Conservation (phyloP, 163 green algal genomes). For the Volvox carteri region DNA sequence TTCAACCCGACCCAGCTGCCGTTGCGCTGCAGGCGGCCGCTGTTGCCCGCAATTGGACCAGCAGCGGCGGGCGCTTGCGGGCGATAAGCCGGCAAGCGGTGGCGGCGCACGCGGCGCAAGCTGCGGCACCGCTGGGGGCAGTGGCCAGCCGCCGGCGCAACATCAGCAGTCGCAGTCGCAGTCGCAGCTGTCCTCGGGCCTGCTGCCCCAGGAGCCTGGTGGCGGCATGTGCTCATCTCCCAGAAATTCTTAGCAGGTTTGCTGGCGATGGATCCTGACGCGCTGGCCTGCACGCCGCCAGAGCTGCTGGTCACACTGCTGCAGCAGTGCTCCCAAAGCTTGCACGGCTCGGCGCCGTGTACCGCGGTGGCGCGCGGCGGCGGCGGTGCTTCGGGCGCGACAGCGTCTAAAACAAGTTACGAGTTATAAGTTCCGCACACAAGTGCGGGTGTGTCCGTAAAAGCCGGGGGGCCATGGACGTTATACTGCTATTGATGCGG, state of each 20-base stretch:
- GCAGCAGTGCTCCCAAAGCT: slow-evolving; percentile 54
- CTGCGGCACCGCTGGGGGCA: neutral
- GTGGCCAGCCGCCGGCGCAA: neutral
- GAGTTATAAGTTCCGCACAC: too few relatives aligned
- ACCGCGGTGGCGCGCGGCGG: too few relatives aligned
- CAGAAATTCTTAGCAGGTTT: slow-evolving; percentile 50
- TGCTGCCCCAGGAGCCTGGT: slow-evolving; percentile 15
- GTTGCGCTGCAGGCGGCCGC: neutral
- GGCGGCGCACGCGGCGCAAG: neutral
- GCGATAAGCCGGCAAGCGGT: neutral
- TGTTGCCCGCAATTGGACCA: neutral
- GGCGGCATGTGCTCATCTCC: slow-evolving; percentile 42
- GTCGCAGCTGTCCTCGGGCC: neutral
- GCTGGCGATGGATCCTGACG: slow-evolving; percentile 38
- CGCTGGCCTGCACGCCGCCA: slow-evolving; percentile 56
- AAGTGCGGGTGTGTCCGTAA: too few relatives aligned
- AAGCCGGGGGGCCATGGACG: too few relatives aligned
- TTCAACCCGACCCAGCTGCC: slow-evolving; percentile 31
- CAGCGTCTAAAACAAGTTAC: too few relatives aligned
- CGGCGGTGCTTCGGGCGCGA: too few relatives aligned
- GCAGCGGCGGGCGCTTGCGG: neutral
- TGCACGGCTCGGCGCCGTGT: slow-evolving; percentile 6
- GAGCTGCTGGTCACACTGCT: slow-evolving; percentile 66
- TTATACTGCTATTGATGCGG: too few relatives aligned
- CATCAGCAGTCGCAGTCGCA: neutral